A percentile compares a stretch with the other conserved stretches of the same genome.
Conservation (phyloP, 352 stramenopile genomes). For the Pelagophyceae sp. region DNA sequence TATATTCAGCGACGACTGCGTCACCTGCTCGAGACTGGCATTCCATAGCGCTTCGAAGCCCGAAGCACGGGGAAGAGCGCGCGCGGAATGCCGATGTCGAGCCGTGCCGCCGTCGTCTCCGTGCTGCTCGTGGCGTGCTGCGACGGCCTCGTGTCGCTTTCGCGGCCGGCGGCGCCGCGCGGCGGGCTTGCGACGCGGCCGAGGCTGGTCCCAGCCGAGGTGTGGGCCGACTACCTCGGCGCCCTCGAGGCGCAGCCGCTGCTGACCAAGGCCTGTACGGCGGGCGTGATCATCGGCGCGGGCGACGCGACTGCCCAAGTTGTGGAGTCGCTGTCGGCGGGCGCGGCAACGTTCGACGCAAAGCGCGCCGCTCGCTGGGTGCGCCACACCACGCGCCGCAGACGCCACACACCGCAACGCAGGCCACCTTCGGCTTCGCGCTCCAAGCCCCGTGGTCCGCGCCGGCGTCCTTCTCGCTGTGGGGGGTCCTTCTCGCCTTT, state of each 20-base stretch:
- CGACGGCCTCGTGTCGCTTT: background rate
- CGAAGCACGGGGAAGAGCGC: no score
- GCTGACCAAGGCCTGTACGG: constrained; percentile 60
- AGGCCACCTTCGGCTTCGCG: constrained; percentile 52
- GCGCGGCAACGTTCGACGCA: no score
- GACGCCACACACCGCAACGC: constrained; percentile 43
- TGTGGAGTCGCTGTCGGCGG: constrained; percentile 27
- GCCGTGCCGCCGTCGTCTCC: no score
- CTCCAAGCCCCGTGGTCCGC: constrained; percentile 52
- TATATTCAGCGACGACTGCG: no score
- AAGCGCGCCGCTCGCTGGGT: no score
- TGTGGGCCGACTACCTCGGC: constrained; percentile 44
- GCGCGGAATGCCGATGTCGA: no score
- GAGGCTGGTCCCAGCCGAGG: constrained; percentile 17
- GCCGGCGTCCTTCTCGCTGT: no score
- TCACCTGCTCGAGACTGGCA: no score
- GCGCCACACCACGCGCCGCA: constrained; percentile 37
- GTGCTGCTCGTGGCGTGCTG: background rate
- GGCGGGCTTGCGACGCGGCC: background rate
- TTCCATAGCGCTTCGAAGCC: no score
- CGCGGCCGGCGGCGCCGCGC: background rate
- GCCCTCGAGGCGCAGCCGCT: constrained; percentile 49
- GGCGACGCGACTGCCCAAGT: constrained; percentile 55
- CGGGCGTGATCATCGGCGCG: constrained; percentile 53
- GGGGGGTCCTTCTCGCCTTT: no score